These are phyloP conservation scores for Boletus rubropictus DNA, from an alignment of 768 basidiomycete genomes.

Conservation along the genomic window DNA sequence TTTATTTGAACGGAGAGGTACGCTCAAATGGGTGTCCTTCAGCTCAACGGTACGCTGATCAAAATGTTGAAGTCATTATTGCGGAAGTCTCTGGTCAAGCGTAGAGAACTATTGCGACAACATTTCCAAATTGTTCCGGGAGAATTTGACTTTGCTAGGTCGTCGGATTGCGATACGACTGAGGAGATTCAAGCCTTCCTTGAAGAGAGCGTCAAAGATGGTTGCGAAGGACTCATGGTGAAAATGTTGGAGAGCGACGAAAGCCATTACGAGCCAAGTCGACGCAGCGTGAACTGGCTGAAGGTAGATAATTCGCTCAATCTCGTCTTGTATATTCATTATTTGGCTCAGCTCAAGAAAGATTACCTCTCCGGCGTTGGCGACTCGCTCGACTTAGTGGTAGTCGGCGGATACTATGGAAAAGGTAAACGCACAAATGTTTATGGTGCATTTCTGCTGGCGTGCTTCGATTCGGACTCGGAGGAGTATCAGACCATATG, in stretches of 20 bases:
- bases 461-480: conserved; percentile 91
- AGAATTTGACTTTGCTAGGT: conserved; percentile 91
- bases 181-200: conserved; percentile 95
- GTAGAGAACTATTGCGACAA: conserved; percentile 68
- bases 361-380: conserved; percentile 96
- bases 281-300: conserved; percentile 95
- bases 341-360: conserved; percentile 76
- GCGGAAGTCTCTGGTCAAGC: conserved; percentile 64
- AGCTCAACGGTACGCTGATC: neutral
- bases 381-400: conserved; percentile 94
- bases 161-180: conserved; percentile 79
- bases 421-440: conserved; percentile 97
- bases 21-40: neutral
- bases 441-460: conserved; percentile 96
- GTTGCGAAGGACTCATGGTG: conserved; percentile 98
- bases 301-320: conserved; percentile 53
- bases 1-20: conserved; percentile 97
- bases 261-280: conserved; percentile 92
- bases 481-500: conserved; percentile 97
- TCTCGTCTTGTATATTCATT: conserved; percentile 1
- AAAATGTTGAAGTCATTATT: conserved; percentile 65
- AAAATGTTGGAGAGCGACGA: conserved; percentile 94
- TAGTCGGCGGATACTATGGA: conserved; percentile 96
- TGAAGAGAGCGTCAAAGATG: conserved; percentile 95
- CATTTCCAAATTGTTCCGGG: conserved; percentile 80